These are phyloP conservation scores for Mucor ambiguus DNA, from an alignment of 371 early-diverging fungal species.

Conservation along the genomic window DNA sequence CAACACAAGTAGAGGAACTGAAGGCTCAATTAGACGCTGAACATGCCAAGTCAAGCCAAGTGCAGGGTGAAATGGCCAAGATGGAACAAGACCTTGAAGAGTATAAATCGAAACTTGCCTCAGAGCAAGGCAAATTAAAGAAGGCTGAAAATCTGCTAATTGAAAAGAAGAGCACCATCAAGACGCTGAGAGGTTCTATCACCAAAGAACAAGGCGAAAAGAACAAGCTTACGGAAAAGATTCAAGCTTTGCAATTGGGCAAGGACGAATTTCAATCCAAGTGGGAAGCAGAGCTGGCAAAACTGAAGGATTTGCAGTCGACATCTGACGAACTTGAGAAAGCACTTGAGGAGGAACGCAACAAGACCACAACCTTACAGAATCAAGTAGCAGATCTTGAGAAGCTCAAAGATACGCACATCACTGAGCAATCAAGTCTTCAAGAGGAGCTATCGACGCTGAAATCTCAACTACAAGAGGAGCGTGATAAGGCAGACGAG, in stretches of 20 bases:
- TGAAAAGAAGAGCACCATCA: neutral
- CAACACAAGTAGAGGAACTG: neutral
- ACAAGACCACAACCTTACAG: neutral
- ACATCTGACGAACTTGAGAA: conserved; percentile 4
- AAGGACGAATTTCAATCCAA: neutral
- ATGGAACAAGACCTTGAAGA: neutral
- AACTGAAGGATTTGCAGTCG: neutral
- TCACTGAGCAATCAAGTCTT: neutral
- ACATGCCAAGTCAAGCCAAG: neutral
- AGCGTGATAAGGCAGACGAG: neutral
- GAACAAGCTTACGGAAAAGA: conserved; percentile 2
- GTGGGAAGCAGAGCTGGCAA: conserved; percentile 2
- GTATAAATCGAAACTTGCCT: neutral
- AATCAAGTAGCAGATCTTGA: neutral
- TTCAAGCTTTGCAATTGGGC: neutral
- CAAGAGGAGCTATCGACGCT: conserved; percentile 6
- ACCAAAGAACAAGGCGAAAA: conserved; percentile 2
- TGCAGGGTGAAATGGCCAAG: neutral
- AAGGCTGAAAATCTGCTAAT: neutral
- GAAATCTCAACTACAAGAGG: neutral
- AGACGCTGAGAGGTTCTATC: neutral
- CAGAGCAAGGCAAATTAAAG: neutral
- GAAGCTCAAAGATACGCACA: conserved; percentile 1
- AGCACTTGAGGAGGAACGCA: neutral
- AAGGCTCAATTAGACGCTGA: neutral